These are phyloP conservation scores for Solanum chiquidenum DNA, from an alignment of 257 asterid genomes.

Conservation along the genomic window DNA sequence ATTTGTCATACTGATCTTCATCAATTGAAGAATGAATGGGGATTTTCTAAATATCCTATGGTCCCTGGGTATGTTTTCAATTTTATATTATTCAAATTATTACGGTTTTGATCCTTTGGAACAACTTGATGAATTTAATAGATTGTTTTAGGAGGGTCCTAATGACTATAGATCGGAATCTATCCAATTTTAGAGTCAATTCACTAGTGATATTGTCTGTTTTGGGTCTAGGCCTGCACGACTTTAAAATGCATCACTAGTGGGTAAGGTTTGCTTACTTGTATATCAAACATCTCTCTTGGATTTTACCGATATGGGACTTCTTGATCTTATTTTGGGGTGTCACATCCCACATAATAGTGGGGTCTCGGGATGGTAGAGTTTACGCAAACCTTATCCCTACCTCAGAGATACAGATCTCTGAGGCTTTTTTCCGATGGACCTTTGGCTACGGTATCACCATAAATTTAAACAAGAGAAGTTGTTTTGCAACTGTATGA, in stretches of 20 bases:
- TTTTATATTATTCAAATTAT: background rate
- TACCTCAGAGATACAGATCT: background rate
- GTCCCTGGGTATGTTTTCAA: slow-evolving; percentile 29
- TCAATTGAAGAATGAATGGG: slow-evolving; percentile 24
- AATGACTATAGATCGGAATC: background rate
- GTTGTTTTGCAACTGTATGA: no score
- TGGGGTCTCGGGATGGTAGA: no score
- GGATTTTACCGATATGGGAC: no score
- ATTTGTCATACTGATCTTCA: slow-evolving; percentile 48
- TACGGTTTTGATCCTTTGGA: background rate
- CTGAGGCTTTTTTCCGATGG: background rate
- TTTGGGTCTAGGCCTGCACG: no score
- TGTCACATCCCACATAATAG: no score
- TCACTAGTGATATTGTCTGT: rapidly evolving
- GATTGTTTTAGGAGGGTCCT: background rate
- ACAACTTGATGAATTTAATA: background rate
- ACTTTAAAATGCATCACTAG: no score
- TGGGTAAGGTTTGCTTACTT: no score
- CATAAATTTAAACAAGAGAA: background rate
- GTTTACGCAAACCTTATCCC: background rate
- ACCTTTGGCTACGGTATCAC: background rate
- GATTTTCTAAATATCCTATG: slow-evolving; percentile 24
- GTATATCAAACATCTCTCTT: no score
- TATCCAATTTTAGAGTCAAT: background rate
- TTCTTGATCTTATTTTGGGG: no score